Conservation (phyloP, 163 green algal genomes). For the Coccomyxa subellipsoidea region DNA sequence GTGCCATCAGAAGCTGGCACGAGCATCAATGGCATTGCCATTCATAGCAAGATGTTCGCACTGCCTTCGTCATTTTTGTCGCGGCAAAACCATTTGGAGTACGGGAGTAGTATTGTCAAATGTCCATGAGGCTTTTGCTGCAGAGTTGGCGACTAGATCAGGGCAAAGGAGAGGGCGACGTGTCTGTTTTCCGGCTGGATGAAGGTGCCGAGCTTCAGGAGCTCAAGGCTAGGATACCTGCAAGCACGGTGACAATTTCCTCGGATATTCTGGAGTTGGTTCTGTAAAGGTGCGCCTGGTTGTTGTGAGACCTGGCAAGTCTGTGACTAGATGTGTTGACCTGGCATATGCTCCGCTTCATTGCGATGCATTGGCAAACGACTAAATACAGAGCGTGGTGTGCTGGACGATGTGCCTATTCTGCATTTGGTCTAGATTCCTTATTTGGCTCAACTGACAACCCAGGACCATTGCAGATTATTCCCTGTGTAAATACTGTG, state of each 20-base stretch:
- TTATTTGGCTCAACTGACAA: background rate
- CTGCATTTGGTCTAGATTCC: background rate
- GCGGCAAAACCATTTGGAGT: background rate
- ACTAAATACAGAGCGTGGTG: too few species aligned
- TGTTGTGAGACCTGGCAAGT: too few species aligned
- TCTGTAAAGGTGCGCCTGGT: background rate
- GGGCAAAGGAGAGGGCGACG: background rate
- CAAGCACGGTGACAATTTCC: background rate
- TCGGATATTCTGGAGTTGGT: background rate
- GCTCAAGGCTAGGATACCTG: background rate
- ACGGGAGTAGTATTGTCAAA: too few species aligned
- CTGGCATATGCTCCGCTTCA: too few species aligned
- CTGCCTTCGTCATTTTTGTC: background rate
- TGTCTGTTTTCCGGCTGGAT: background rate
- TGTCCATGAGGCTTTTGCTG: background rate
- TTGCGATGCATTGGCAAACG: too few species aligned
- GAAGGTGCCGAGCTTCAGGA: background rate
- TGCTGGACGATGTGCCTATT: too few species aligned
- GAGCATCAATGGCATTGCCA: too few species aligned
- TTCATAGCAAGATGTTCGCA: too few species aligned
- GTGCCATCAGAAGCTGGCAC: too few species aligned
- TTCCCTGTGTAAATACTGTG: too few species aligned
- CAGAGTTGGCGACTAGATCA: background rate
- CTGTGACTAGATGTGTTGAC: too few species aligned
- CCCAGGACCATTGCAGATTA: background rate